These are phyloP conservation scores for Lentinula lateritia DNA, from an alignment of 768 basidiomycete genomes.

Conservation along the genomic window DNA sequence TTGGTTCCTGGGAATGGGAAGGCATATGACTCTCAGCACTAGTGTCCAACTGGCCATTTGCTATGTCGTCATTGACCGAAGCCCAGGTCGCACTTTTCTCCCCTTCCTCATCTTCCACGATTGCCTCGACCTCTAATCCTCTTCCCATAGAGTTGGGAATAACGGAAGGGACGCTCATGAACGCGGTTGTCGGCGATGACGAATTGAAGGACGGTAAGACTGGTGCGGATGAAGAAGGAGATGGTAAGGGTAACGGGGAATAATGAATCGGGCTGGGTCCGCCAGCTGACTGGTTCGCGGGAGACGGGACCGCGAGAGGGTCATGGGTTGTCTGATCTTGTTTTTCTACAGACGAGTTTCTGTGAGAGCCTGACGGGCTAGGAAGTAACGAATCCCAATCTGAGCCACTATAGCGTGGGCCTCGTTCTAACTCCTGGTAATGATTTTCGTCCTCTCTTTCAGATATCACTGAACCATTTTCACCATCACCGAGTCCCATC, in stretches of 20 bases:
- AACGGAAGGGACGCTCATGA: not conserved
- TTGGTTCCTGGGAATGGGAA: not conserved
- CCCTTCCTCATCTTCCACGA: slow-evolving; percentile 8
- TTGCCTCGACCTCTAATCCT: not conserved
- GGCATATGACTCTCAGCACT: not conserved
- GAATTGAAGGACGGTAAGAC: not conserved
- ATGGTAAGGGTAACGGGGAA: not conserved
- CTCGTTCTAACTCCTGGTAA: not conserved
- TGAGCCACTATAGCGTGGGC: not conserved
- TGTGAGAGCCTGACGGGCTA: not conserved
- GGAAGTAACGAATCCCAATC: not conserved
- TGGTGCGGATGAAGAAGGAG: not conserved
- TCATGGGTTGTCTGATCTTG: slow-evolving; percentile 2
- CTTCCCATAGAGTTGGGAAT: not conserved
- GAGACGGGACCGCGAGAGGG: not conserved
- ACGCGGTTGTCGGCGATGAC: not conserved
- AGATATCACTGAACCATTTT: no score
- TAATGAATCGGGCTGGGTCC: not conserved
- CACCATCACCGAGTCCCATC: not conserved
- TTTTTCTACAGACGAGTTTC: not conserved
- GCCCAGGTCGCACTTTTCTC: not conserved
- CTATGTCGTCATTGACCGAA: not conserved
- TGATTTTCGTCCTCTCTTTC: not conserved
- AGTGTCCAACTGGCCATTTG: not conserved
- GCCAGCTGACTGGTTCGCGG: not conserved